Evolutionary conservation across 2,329 filamentous ascomycete species (phyloP).

Genomic region (Elsinoe ampelina): DNA sequence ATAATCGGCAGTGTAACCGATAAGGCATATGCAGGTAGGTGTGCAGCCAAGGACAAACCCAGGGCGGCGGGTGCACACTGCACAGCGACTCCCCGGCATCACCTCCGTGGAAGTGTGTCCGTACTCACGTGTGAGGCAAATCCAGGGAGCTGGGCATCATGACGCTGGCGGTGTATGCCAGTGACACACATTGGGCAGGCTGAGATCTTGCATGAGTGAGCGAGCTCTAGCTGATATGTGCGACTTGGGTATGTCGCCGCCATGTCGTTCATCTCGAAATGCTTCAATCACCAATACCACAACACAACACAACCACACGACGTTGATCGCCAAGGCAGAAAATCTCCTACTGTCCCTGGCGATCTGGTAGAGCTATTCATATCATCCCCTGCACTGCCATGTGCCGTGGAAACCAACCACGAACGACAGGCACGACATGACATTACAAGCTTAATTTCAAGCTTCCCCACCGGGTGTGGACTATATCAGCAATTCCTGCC

Average conservation of each 20-base stretch:
- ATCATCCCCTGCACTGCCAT: neutral
- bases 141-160: no score
- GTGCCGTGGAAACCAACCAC: neutral
- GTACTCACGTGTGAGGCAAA: no score
- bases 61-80: neutral
- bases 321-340: neutral
- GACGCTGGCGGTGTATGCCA: no score
- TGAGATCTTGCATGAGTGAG: no score
- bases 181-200: no score
- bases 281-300: neutral
- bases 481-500: neutral
- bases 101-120: no score
- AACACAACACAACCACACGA: neutral
- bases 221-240: neutral
- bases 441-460: constrained; percentile 4
- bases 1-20: neutral
- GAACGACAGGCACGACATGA: neutral
- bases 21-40: neutral
- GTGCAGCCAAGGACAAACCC: neutral
- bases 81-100: neutral
- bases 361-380: neutral
- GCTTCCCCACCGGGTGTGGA: neutral
- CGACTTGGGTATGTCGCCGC: no score
- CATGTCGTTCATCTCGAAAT: no score
- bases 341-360: neutral